These are phyloP conservation scores for Sordariomycetes sp. DNA, from an alignment of 2,329 filamentous ascomycete genomes.

Conservation along the genomic window DNA sequence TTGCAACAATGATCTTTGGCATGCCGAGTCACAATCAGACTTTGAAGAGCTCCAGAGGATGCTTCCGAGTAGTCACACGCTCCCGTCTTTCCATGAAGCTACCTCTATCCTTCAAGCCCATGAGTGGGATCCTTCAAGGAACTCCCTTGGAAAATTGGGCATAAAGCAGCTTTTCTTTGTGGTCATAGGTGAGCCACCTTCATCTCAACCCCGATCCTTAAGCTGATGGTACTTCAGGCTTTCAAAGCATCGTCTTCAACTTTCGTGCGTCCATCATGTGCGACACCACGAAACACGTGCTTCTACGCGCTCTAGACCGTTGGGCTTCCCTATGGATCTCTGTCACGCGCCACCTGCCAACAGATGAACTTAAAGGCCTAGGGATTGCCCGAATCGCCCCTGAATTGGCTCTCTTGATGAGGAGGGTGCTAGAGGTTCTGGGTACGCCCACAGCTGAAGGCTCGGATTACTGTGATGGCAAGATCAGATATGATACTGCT, in stretches of 20 bases:
- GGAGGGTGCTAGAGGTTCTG: not conserved
- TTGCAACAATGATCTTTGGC: not conserved
- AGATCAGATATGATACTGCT: no score
- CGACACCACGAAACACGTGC: not conserved
- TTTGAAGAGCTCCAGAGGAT: not conserved
- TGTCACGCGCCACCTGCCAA: not conserved
- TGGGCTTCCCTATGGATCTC: not conserved
- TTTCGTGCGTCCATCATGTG: not conserved
- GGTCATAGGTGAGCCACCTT: no score
- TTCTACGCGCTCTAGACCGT: not conserved
- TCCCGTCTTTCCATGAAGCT: not conserved
- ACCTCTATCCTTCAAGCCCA: not conserved
- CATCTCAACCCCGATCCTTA: no score
- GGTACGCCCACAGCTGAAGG: no score
- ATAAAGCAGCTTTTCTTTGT: not conserved
- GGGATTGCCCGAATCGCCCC: not conserved
- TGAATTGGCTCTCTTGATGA: not conserved
- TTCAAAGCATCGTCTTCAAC: not conserved
- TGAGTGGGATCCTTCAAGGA: not conserved
- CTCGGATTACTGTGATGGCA: no score
- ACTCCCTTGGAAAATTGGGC: not conserved
- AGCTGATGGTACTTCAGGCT: no score
- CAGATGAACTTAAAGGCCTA: not conserved
- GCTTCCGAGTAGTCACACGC: not conserved
- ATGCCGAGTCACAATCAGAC: not conserved